phyloP scores from a whole-genome alignment of 495 filamentous ascomycete species.

The Neurospora sp. region DNA sequence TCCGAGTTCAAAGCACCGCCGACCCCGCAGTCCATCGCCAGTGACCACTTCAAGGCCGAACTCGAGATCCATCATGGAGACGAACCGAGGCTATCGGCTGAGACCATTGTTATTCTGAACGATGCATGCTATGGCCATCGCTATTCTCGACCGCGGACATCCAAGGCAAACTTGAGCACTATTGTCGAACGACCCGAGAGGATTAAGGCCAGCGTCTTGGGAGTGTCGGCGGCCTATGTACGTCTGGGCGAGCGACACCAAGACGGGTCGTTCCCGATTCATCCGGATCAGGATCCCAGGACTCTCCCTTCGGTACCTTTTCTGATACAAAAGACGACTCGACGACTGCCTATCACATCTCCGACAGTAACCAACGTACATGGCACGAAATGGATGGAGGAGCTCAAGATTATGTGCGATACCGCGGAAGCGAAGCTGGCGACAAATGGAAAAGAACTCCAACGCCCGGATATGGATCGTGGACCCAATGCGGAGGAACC shows the following conservation, averaged over 20 bases:
- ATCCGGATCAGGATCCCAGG: conserved; percentile 37
- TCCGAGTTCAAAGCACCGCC: conserved; percentile 31
- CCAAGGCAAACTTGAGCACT: conserved; percentile 50
- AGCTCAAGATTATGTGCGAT: conserved; percentile 75
- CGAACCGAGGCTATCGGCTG: conserved; percentile 36
- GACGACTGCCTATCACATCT: conserved; percentile 54
- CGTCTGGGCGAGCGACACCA: conserved; percentile 72
- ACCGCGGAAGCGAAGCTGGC: conserved; percentile 64
- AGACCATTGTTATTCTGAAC: conserved; percentile 75
- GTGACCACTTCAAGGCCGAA: conserved; percentile 58
- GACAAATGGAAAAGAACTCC: conserved; percentile 62
- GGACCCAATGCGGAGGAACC: conserved; percentile 34
- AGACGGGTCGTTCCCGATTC: conserved; percentile 55
- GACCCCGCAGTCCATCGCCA: conserved; percentile 61
- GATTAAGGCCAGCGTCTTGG: conserved; percentile 72
- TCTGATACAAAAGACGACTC: conserved; percentile 62
- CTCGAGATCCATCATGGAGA: conserved; percentile 49
- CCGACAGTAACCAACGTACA: conserved; percentile 72
- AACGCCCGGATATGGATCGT: conserved; percentile 45
- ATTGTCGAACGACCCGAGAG: conserved; percentile 92
- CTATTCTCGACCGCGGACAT: conserved; percentile 69
- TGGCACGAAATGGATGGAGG: conserved; percentile 82
- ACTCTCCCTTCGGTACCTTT: conserved; percentile 60
- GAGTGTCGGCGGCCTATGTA: conserved; percentile 80
- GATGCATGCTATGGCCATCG: conserved; percentile 92